Evolutionary conservation across 1,284 basidiomycete species (phyloP).

Genomic region (Flammula alnicola): DNA sequence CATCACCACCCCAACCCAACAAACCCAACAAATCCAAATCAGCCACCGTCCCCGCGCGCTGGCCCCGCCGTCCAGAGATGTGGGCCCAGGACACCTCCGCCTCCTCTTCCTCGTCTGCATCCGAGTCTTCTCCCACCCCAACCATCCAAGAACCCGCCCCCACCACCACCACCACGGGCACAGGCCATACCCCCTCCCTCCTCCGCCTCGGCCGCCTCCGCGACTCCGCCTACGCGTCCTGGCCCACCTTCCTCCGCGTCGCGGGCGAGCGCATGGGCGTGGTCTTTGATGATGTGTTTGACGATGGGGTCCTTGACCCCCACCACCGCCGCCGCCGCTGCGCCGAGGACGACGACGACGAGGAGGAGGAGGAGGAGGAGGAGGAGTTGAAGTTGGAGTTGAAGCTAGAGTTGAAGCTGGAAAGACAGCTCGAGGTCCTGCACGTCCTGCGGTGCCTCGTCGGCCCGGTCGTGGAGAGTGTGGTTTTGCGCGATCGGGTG

Average conservation of each 20-base stretch:
- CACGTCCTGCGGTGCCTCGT: constrained; percentile 56
- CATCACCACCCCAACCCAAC: not conserved
- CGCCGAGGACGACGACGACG: not conserved
- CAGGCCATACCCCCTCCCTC: constrained; percentile 43
- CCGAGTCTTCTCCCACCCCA: not conserved
- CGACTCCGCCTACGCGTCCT: constrained; percentile 48
- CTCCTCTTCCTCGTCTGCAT: not conserved
- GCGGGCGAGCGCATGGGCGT: constrained; percentile 45
- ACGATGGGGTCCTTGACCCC: not conserved
- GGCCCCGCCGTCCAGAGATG: constrained; percentile 23
- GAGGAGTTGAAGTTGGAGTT: not conserved
- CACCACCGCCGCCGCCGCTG: no score
- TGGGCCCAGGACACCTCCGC: constrained; percentile 1
- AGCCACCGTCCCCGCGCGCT: constrained; percentile 29
- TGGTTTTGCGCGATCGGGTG: constrained; percentile 52
- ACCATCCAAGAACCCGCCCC: not conserved
- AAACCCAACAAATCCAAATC: constrained; percentile 16
- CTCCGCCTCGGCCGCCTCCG: constrained; percentile 52
- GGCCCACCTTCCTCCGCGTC: constrained; percentile 46
- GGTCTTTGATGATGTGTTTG: constrained; percentile 27
- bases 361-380: not conserved
- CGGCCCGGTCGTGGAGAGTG: constrained; percentile 53
- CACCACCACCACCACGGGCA: constrained; percentile 18
- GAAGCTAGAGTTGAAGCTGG: not conserved
- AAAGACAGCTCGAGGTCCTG: constrained; percentile 29